Percentiles rank a stretch among this genome's conserved stretches.
phyloP scores from a whole-genome alignment of 352 stramenopile genomes.

The Aphanomyces astaci region DNA sequence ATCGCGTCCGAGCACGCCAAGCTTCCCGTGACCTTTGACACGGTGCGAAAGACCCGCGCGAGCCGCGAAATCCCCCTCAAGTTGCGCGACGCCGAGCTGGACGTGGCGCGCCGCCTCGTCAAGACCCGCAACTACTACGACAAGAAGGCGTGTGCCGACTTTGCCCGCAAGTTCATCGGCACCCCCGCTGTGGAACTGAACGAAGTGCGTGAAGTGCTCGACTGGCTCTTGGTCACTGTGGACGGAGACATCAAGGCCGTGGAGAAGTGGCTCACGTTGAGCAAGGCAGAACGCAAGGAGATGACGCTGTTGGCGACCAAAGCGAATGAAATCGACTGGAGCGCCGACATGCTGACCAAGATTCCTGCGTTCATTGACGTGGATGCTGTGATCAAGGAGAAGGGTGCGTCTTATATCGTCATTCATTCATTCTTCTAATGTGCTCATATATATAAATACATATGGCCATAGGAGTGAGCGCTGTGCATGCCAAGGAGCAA shows the following conservation, averaged over 20 bases:
- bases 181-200: constrained; percentile 63
- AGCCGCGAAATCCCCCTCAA: constrained; percentile 61
- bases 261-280: constrained; percentile 76
- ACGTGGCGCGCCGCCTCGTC: constrained; percentile 65
- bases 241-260: constrained; percentile 79
- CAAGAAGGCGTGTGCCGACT: constrained; percentile 67
- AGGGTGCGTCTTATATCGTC: constrained; percentile 30
- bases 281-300: constrained; percentile 81
- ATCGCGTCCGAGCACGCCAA: constrained; percentile 82
- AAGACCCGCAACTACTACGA: constrained; percentile 88
- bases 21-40: constrained; percentile 72
- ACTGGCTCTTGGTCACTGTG: constrained; percentile 70
- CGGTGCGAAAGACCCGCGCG: constrained; percentile 68
- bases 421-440: too few relatives aligned
- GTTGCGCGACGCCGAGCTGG: constrained; percentile 64
- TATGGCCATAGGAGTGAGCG: constrained; percentile 22
- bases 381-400: constrained; percentile 70
- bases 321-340: constrained; percentile 80
- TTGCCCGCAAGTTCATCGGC: constrained; percentile 68
- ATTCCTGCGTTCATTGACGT: constrained; percentile 82
- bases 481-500: constrained; percentile 68
- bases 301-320: constrained; percentile 76
- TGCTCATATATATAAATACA: too few relatives aligned
- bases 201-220: constrained; percentile 77
- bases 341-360: constrained; percentile 72